These are phyloP conservation scores for Colletotrichum falcatum DNA, from an alignment of 2,329 filamentous ascomycete genomes.

Conservation along the genomic window DNA sequence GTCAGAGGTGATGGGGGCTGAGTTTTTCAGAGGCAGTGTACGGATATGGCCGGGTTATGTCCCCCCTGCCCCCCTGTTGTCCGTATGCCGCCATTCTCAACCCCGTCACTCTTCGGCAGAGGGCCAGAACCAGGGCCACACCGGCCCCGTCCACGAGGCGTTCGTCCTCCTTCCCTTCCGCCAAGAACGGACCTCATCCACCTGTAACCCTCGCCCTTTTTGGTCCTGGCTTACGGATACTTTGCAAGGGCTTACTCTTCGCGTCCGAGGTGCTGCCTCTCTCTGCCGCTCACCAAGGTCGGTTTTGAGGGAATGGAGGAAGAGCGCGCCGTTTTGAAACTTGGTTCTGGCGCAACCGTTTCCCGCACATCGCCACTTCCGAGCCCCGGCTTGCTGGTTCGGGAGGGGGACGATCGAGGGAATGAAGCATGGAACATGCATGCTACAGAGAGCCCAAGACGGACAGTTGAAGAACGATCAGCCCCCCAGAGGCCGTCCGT, in stretches of 20 bases:
- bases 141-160: neutral
- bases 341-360: neutral
- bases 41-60: neutral
- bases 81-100: neutral
- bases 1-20: neutral
- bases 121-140: neutral
- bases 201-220: neutral
- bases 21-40: neutral
- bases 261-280: neutral
- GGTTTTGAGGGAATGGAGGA: neutral
- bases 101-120: slow-evolving; percentile 1
- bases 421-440: no score
- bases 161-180: neutral
- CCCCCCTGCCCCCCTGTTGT: neutral
- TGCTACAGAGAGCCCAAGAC: neutral
- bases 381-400: neutral
- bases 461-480: neutral
- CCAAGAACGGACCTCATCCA: neutral
- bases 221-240: slow-evolving; percentile 1
- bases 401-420: neutral
- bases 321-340: neutral
- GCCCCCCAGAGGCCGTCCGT: neutral
- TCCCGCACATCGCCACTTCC: slow-evolving; percentile 10
- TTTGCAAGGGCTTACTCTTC: neutral
- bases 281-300: neutral